Evolutionary conservation across 179 eudicot genomes (phyloP), one percentile per base, ranked within the genome.

Genomic region (Vitellaria paradoxa): DNA sequence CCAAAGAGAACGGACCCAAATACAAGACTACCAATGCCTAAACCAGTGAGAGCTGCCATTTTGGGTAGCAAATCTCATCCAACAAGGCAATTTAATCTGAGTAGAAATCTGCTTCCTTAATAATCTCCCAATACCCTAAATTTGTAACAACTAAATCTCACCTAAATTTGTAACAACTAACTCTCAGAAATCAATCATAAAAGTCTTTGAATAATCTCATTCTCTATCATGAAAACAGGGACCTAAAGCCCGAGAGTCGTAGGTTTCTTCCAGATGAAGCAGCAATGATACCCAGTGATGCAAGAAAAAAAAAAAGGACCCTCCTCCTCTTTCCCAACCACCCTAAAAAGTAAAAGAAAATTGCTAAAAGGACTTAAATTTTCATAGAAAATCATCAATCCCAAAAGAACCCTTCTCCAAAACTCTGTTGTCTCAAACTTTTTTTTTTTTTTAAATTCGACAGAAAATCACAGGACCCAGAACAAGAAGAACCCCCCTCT

Each of bases 1-100:
- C 85, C 97, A 68, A 95, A 70, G 47, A 95, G 30, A 47, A 95
- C 83, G 79, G 86, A 90, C 1, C 96, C 93, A 82, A 90, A 91
- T n/a, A 91, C 86, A 30, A 91, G 20, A 70, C 97, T 89, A 8
- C 90, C 85, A 76, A 95, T 86, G 6, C 91, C 92, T 76, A 95
- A 85, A 66, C 91, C 90, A 80, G 97, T 84, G 24, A 89, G 81
- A 76, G 88, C 66, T 23, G 86, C 81, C 99, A 95, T 95, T 49
- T 87, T 62, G 14, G 40, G 71, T 24, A 12, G 13, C 47, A 55
- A 61, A 65, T 67, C 64, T 67, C 84, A 82, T 74, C 76, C 6
- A 64, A 50, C n/a, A 46, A 26, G 7, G 61, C 42, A 70, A 77
- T 40, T 9, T 52, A 61, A 37, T 63, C 30, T 68, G n/a, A 50